Conservation (phyloP, 805 yeast genomes). For the Ogataea henricii region DNA sequence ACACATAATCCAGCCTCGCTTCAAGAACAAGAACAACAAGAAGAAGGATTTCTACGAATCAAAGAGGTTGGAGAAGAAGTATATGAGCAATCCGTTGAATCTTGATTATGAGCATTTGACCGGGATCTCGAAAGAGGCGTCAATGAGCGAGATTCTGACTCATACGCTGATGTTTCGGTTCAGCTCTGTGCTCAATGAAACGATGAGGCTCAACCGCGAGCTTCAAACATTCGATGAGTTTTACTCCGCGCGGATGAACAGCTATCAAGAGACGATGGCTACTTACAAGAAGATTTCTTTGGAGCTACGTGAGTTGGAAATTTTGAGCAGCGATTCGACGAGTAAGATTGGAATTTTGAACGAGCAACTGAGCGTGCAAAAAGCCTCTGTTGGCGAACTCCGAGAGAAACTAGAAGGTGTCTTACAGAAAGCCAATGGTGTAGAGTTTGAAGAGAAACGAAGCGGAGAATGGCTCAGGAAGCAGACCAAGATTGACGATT, state of each 20-base stretch:
- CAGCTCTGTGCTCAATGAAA: slow-evolving; percentile 46
- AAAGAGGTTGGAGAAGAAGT: slow-evolving; percentile 65
- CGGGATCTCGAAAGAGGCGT: slow-evolving; percentile 36
- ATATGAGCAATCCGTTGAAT: slow-evolving; percentile 67
- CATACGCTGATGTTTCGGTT: slow-evolving; percentile 64
- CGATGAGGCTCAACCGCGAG: slow-evolving; percentile 49
- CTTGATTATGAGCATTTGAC: slow-evolving; percentile 34
- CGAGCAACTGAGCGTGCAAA: slow-evolving; percentile 15
- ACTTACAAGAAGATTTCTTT: slow-evolving; percentile 47
- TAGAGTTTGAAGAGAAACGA: slow-evolving; percentile 18
- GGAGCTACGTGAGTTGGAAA: slow-evolving; percentile 46
- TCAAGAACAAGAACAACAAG: slow-evolving; percentile 21
- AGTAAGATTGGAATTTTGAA: slow-evolving; percentile 19
- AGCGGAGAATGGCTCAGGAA: slow-evolving; percentile 33
- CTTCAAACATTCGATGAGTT: slow-evolving; percentile 45
- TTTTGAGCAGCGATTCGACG: slow-evolving; percentile 34
- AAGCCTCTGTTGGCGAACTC: slow-evolving; percentile 26
- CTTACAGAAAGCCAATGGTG: slow-evolving; percentile 24
- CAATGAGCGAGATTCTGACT: slow-evolving; percentile 46
- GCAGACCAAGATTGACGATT: slow-evolving; percentile 45
- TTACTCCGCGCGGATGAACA: slow-evolving; percentile 41
- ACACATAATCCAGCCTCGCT: slow-evolving; percentile 35
- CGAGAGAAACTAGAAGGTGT: slow-evolving; percentile 33
- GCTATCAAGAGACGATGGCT: slow-evolving; percentile 43
- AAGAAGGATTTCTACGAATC: slow-evolving; percentile 51